Conservation (phyloP, 345 rosid species). For the Euphorbia tirucalli region DNA sequence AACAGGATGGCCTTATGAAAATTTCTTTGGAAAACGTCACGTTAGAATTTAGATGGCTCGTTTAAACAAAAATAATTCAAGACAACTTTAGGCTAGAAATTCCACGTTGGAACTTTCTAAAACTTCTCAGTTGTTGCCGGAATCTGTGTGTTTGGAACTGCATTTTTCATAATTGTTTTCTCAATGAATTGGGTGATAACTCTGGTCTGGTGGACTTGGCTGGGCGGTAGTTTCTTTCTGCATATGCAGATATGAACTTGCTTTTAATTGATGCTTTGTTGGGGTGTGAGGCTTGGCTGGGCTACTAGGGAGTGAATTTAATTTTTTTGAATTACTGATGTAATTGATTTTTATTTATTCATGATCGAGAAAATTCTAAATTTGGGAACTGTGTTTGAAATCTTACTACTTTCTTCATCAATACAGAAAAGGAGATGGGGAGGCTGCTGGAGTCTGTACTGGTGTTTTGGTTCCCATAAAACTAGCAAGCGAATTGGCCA, state of each 20-base stretch:
- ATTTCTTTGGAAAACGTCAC: background rate
- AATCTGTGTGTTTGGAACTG: background rate
- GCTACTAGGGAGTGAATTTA: background rate
- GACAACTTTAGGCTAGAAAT: background rate
- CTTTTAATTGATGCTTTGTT: background rate
- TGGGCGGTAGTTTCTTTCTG: background rate
- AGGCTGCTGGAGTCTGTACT: conserved; percentile 68
- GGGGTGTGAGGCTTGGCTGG: background rate
- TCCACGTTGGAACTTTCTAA: background rate
- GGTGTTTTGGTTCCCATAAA: conserved; percentile 79
- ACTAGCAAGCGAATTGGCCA: conserved; percentile 75
- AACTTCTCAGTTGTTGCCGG: background rate
- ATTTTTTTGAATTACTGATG: background rate
- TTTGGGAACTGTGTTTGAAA: conserved; percentile 11
- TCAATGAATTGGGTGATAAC: background rate
- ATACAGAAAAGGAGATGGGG: conserved; percentile 84
- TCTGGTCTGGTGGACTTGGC: background rate
- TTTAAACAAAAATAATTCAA: background rate
- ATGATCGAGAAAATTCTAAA: background rate
- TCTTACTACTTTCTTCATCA: conserved; percentile 9
- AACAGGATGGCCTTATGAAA: background rate
- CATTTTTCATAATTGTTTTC: background rate
- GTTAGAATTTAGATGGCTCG: background rate
- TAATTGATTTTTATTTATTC: background rate
- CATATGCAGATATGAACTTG: background rate